phyloP scores from a whole-genome alignment of 306 rosid genomes.

The Lathyrus sativus region DNA sequence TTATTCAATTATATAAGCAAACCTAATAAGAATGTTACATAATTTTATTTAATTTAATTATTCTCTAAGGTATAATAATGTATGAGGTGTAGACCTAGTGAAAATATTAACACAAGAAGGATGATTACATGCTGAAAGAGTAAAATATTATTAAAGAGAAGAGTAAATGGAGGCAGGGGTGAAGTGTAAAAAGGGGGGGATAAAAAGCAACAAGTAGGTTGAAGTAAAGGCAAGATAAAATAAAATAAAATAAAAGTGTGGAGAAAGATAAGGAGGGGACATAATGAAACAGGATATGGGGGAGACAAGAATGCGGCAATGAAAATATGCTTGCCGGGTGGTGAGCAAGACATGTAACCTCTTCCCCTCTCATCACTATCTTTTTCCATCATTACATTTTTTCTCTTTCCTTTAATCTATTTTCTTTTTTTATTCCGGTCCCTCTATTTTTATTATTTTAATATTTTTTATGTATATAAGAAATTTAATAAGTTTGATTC shows the following conservation, averaged over 20 bases:
- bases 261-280: slow-evolving; percentile 41
- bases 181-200: slow-evolving; percentile 11
- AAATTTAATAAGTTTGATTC: too few species aligned
- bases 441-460: too few species aligned
- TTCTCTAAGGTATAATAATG: too few species aligned
- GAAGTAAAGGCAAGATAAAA: slow-evolving; percentile 22
- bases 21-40: too few species aligned
- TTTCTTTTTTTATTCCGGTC: neutral
- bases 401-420: slow-evolving; percentile 7
- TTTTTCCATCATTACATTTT: slow-evolving; percentile 47
- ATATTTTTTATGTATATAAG: too few species aligned
- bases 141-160: too few species aligned
- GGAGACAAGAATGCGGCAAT: slow-evolving; percentile 80
- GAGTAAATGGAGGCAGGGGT: too few species aligned
- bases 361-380: slow-evolving; percentile 31
- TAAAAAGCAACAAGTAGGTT: neutral
- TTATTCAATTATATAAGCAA: too few species aligned
- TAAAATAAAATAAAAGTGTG: neutral
- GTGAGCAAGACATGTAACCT: slow-evolving; percentile 47
- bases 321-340: slow-evolving; percentile 63
- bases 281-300: slow-evolving; percentile 39
- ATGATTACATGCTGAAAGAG: too few species aligned
- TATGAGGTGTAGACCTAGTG: too few species aligned
- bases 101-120: neutral
- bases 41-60: too few species aligned